Base-by-base conservation (phyloP, 2,329 filamentous ascomycete genomes). In the Mariannaea elegans region DNA sequence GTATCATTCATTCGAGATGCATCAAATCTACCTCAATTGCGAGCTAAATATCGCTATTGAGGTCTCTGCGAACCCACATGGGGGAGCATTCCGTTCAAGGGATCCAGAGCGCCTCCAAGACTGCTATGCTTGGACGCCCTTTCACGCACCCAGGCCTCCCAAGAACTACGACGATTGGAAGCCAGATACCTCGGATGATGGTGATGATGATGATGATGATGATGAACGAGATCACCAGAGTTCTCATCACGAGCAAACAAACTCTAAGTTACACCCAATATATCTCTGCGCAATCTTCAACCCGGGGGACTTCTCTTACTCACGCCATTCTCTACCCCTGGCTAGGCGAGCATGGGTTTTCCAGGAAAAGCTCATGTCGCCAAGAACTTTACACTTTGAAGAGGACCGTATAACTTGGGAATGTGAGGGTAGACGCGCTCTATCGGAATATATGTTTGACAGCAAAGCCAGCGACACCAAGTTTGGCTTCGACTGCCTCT, bases 11-110 rank as follows among this genome's bases (percentile, higher is more conserved):
- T 9, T 29, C 13, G 54, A 51, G n/a, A 57, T 57, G 54, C 39
- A 39, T 24, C 39, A 27, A 14, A 27, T 57, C 16, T 57, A 57
- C n/a, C 39, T 45, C 29, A 51, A 51, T 29, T 57, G 54, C 23
- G 54, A 52, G 19, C 21, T 57, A 13, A 57, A 57, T 29, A 57
- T 57, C n/a, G 46, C 54, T 21, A 57, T 57, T 18, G 38, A 51
- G 2, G 54, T 29, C n/a, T 51, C 54, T 8, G 5, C 7, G 3
- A 57, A 38, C n/a, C 46, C 54, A 7, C 23, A 51, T 27, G 38
- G 52, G 19, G 54, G 54, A 38, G 54, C 54, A 4, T 57, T 57
- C 32, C 54, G 47, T 16, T n/a, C 29, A 8, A 46, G 54, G 16
- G 23, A 57, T 24, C 54, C 54, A n/a, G 21, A 7, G 2, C 38